Base-by-base conservation (phyloP, 1,139 yeast genomes). In the Protomyces inouyei region DNA sequence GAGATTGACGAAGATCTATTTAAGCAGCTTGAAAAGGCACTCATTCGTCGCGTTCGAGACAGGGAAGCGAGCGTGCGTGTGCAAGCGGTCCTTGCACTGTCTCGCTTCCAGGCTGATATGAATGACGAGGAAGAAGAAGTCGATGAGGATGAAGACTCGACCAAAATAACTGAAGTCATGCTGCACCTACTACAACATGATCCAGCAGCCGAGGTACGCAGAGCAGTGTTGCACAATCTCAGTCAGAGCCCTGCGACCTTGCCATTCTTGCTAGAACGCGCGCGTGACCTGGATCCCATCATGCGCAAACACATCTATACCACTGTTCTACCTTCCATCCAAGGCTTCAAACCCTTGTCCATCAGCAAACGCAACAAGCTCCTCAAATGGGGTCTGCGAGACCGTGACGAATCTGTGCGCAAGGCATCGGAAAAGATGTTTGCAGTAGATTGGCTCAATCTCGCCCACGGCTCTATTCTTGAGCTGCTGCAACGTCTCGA, bases 201-300 rank as follows among this genome's bases (percentile, higher is more conserved):
- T 74, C 83, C 90, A 1, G 86, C 86, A 70, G 85, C 97, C 0
- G 98, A 93, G 69, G 97, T 92, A 0, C 81, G 98, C 70, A 79
- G 97, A 64, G 91, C 96, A 0, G 95, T 93, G 0, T 76, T 91
- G 70, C 76, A 87, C 57, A 88, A 90, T 72, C 73, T 92, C 46
- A 82, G 81, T 25, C 85, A 85, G 70, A 82, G 81, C 57, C 72
- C 76, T 12, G 69, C 73, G 1, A 86, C 92, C 0, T 76, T 84
- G 36, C 85, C 87, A 0, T 81, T 79, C 67, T 76, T 91, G 1
- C 76, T 91, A 56, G 95, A 88, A 71, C 80, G 98, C 68, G 96
- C 96, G 0, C 81, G 96, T 66, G 98, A 93, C 74, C 78, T 79
- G 1, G 88, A 88, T 71, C 77, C 86, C 0, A 79, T 84, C 18